Evolutionary conservation across 306 rosid species (phyloP), one percentile per base, ranked within the genome.

Genomic region (Medicago ruthenica): DNA sequence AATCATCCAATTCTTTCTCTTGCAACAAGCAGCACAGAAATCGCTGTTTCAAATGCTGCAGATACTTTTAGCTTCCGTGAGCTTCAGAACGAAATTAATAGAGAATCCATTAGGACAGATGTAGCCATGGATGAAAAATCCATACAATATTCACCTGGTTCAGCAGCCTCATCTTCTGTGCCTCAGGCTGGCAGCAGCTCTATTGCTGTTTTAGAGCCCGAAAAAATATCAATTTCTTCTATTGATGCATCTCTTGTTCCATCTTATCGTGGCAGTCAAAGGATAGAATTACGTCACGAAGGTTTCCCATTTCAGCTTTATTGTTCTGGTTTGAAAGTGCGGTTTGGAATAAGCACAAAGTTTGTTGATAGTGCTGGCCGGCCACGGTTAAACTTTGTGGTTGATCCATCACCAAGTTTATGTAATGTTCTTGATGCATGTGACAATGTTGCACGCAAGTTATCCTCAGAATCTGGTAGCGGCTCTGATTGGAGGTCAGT

Each of bases 361-460:
- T 96, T 88, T 82, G 21, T 75, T 22, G 96, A 95, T 83, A 80
- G 31, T 16, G 96, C 90, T 80, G 97, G 99, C 45, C 80, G 87
- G 41, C 99, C 93, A 31, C 78, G 86, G 45, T 73, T 90, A 84
- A 92, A 40, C 79, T 80, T 95, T 57, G 99, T 92, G 76, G 96
- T 82, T 50, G 79, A 88, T 58, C 83, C 90, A 62, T 75, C 96
- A 58, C 83, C 85, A 70, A 88, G 78, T 72, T 86, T 96, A 83
- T 90, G 93, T 61, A 60, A 68, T 48, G 91, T 89, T 83, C 99
- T 96, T 67, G 91, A 92, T 73, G 87, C 89, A 67, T 96, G 96
- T 54, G 93, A 96, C 74, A 75, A 24, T 55, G 74, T 87, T 57
- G 96, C 75, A 55, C 88, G 80, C 13, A 89, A 77, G 83, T 74